A percentile compares a stretch with the other conserved stretches of the same genome.
These are phyloP conservation scores for Colletotrichum euphorbiae DNA, from an alignment of 2,329 filamentous ascomycete genomes.

Conservation along the genomic window DNA sequence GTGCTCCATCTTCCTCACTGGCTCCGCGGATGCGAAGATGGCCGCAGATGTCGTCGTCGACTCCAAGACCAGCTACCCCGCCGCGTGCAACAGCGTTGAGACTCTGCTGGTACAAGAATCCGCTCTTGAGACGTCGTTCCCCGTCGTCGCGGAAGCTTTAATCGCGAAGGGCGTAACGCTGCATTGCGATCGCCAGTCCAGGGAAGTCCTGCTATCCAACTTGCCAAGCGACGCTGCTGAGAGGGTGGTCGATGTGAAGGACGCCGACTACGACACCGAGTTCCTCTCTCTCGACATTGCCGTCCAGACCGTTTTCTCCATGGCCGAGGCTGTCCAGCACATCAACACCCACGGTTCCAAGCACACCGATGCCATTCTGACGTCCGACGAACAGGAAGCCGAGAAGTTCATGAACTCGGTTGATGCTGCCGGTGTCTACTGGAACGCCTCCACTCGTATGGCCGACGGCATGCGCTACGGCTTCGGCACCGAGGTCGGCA, in stretches of 20 bases:
- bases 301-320: slow-evolving; percentile 78
- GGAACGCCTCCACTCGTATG: slow-evolving; percentile 95
- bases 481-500: slow-evolving; percentile 97
- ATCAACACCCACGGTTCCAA: slow-evolving; percentile 94
- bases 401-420: slow-evolving; percentile 86
- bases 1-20: slow-evolving; percentile 87
- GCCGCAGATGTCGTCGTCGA: slow-evolving; percentile 85
- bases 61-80: slow-evolving; percentile 93
- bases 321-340: slow-evolving; percentile 82
- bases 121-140: slow-evolving; percentile 72
- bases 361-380: slow-evolving; percentile 94
- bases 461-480: slow-evolving; percentile 97
- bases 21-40: slow-evolving; percentile 78
- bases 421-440: slow-evolving; percentile 93
- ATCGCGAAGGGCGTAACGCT: slow-evolving; percentile 82
- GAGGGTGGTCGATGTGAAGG: slow-evolving; percentile 72
- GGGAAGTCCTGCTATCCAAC: slow-evolving; percentile 66
- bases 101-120: slow-evolving; percentile 86
- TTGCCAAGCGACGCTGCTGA: slow-evolving; percentile 44
- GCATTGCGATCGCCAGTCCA: slow-evolving; percentile 79
- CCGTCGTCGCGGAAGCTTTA: slow-evolving; percentile 78
- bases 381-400: slow-evolving; percentile 73
- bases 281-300: slow-evolving; percentile 88
- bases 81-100: slow-evolving; percentile 95
- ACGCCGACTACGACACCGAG: slow-evolving; percentile 86